Base-by-base conservation (phyloP, 805 yeast species). In the Teunomyces aglyptinius region DNA sequence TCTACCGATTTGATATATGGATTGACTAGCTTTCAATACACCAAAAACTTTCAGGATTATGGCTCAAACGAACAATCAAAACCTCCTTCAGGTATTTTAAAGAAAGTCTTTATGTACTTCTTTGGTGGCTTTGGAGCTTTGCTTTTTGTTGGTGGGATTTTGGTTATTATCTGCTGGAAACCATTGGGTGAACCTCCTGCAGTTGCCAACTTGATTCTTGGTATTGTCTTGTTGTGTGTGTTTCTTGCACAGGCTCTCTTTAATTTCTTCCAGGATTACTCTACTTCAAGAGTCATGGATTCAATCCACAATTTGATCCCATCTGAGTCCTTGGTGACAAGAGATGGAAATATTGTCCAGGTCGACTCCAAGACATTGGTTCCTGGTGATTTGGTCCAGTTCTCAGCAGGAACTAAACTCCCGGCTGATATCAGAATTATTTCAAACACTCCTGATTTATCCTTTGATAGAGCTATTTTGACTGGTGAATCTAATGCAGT, bases 81-180 rank as follows among this genome's bases (percentile, higher is more conserved):
- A 41, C 77, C 76, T 8, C 62, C 67, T 15, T 57, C 61, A 6
- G 61, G 65, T 29, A 53, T 62, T 41, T 46, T 63, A 20, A 63
- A 55, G 49, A 71, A 65, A 54, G 46, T 70, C 2, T 61, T 71
- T 38, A 48, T 59, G 43, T 72, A 76, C 55, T 60, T 72, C 46
- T 76, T 76, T 60, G 78, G 78, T 46, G 80, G 81, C 5, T 76
- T 76, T 58, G 78, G 81, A 26, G 49, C 64, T 1, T 59, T 76
- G 38, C 60, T 76, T 31, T 55, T 73, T 43, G 54, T 61, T 38
- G 76, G 72, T 48, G 78, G 75, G 44, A 55, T 75, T 7, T 61
- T 77, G 19, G 71, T 72, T 52, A 60, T 69, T 40, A 53, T 76
- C 26, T 59, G 70, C 27, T 77, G 78, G 76, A 74, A 72, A 48